These are phyloP conservation scores for Pichia sp. DNA, from an alignment of 1,139 yeast genomes.

Conservation along the genomic window DNA sequence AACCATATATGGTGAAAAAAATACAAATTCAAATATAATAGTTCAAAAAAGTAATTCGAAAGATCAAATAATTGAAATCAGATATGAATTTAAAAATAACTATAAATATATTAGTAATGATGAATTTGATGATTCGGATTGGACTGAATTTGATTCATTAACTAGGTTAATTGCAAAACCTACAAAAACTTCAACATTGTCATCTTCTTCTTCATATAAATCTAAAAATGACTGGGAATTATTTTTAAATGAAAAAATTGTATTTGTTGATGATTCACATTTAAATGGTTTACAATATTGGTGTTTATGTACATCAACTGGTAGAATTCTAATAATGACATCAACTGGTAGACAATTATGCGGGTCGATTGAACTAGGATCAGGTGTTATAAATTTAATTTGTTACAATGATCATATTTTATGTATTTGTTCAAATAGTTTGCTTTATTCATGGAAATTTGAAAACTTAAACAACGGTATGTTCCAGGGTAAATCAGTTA, in stretches of 20 bases:
- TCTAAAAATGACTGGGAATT: conserved; percentile 14
- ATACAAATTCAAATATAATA: conserved; percentile 20
- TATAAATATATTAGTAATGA: conserved; percentile 13
- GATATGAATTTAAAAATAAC: conserved; percentile 17
- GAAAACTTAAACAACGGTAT: conserved; percentile 12
- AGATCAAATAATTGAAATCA: conserved; percentile 22
- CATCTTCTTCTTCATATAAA: conserved; percentile 1
- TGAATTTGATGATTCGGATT: conserved; percentile 16
- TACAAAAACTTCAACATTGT: not conserved
- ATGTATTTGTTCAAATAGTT: conserved; percentile 46
- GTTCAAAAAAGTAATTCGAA: conserved; percentile 16
- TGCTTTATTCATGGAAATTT: conserved; percentile 43
- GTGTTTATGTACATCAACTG: conserved; percentile 67
- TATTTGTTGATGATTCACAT: conserved; percentile 20
- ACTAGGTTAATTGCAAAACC: conserved; percentile 16
- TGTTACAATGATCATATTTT: conserved; percentile 50
- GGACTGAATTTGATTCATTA: conserved; percentile 20
- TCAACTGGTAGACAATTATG: conserved; percentile 50
- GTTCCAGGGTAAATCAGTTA: conserved; percentile 27
- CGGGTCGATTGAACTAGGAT: conserved; percentile 57
- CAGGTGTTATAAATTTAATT: conserved; percentile 45
- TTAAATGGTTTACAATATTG: conserved; percentile 30
- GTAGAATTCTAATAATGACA: conserved; percentile 62
- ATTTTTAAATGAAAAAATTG: conserved; percentile 22
- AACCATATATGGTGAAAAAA: conserved; percentile 26